phyloP scores from a whole-genome alignment of 1,284 basidiomycete species.

The Mrakiaceae sp. region DNA sequence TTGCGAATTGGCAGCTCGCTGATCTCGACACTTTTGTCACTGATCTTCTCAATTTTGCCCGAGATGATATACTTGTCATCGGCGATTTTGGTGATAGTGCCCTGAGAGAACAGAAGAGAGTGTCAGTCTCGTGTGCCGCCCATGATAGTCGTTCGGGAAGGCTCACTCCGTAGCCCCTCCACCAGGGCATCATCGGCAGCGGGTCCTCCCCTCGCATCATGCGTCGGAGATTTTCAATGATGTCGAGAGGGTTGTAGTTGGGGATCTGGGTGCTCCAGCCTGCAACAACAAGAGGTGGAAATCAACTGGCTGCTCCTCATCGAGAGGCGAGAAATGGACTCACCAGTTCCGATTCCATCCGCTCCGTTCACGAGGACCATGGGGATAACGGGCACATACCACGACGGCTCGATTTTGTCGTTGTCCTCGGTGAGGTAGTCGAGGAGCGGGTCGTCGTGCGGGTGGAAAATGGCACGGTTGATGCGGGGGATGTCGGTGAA shows the following conservation, averaged over 20 bases:
- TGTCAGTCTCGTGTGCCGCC: background rate
- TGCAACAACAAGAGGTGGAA: slow-evolving; percentile 27
- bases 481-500: slow-evolving; percentile 73
- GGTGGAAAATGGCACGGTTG: slow-evolving; percentile 69
- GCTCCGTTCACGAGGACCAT: slow-evolving; percentile 87
- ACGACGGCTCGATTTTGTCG: slow-evolving; percentile 81
- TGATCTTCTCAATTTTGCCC: slow-evolving; percentile 64
- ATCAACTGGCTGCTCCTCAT: background rate
- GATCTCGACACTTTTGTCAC: slow-evolving; percentile 83
- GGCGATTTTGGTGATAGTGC: slow-evolving; percentile 65
- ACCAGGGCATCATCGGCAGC: slow-evolving; percentile 88
- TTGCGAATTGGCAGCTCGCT: slow-evolving; percentile 90
- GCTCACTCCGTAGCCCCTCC: slow-evolving; percentile 66
- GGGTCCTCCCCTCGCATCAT: slow-evolving; percentile 79
- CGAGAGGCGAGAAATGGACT: slow-evolving; percentile 1
- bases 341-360: slow-evolving; percentile 95
- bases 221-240: slow-evolving; percentile 76
- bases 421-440: slow-evolving; percentile 83
- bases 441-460: slow-evolving; percentile 74
- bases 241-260: slow-evolving; percentile 84
- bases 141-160: background rate
- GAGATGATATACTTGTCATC: slow-evolving; percentile 80
- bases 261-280: slow-evolving; percentile 95
- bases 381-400: slow-evolving; percentile 84
- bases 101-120: slow-evolving; percentile 38